Evolutionary conservation across 2,329 filamentous ascomycete genomes (phyloP).

Genomic region (Hypoxylon sp.): DNA sequence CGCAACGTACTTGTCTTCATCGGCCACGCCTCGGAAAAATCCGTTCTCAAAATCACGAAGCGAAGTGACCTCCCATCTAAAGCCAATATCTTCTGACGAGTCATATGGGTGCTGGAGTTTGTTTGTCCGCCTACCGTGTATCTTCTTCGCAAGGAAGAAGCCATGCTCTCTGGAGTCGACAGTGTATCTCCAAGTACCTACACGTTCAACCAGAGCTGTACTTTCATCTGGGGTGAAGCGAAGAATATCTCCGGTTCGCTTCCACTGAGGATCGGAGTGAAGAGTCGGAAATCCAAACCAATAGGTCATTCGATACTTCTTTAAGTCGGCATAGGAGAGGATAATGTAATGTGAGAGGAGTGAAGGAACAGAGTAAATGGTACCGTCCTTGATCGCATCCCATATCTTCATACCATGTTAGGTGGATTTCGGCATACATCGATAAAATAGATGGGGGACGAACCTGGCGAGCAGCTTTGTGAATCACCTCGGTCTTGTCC

Average conservation of each 20-base stretch:
- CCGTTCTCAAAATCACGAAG: conserved; percentile 82
- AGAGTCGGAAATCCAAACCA: conserved; percentile 97
- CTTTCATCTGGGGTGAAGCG: conserved; percentile 74
- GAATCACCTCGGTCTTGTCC: conserved; percentile 81
- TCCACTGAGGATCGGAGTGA: conserved; percentile 88
- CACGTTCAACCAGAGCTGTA: conserved; percentile 78
- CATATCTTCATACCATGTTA: conserved; percentile 90
- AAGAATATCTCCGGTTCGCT: conserved; percentile 62
- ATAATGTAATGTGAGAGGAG: conserved; percentile 88
- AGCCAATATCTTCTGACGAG: conserved; percentile 66
- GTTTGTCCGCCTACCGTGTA: conserved; percentile 53
- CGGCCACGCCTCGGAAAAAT: conserved; percentile 79
- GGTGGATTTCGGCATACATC: not conserved
- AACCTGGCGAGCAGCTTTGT: conserved; percentile 81
- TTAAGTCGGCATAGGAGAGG: conserved; percentile 92
- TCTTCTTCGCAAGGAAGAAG: conserved; percentile 92
- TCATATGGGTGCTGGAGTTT: conserved; percentile 56
- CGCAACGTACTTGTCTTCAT: conserved; percentile 81
- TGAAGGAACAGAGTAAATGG: conserved; percentile 93
- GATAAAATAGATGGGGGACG: conserved; percentile 36
- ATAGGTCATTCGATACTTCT: conserved; percentile 98
- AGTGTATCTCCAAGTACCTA: conserved; percentile 87
- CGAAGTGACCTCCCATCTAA: conserved; percentile 79
- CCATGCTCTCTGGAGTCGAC: conserved; percentile 87
- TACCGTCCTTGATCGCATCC: conserved; percentile 96